Evolutionary conservation across 2,329 filamentous ascomycete genomes (phyloP).

Genomic region (Alternaria viburni): DNA sequence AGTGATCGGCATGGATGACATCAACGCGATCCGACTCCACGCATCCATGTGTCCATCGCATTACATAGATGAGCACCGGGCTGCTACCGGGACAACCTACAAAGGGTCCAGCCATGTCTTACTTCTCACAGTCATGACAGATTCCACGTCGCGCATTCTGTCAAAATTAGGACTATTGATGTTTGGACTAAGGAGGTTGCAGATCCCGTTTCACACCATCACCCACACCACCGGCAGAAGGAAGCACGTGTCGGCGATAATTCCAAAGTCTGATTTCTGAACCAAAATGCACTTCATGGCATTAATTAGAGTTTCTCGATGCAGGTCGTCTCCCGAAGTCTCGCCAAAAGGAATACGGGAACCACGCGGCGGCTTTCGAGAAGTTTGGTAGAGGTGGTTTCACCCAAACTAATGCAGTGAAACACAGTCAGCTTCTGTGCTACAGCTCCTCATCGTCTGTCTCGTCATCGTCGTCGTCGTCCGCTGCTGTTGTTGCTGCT

Average conservation of each 20-base stretch:
- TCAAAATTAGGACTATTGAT: neutral
- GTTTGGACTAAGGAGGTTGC: neutral
- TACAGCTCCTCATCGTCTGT: constrained; percentile 48
- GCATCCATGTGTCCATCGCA: neutral
- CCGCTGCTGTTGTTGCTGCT: neutral
- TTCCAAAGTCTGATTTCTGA: neutral
- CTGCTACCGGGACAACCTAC: neutral
- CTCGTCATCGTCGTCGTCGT: constrained; percentile 38
- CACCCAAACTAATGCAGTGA: neutral
- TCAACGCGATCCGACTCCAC: neutral
- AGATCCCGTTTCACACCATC: neutral
- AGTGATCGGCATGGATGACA: constrained; percentile 4
- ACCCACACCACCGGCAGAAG: neutral
- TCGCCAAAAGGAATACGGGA: neutral
- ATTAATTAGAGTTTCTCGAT: neutral
- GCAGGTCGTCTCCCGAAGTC: neutral
- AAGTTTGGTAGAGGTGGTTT: neutral
- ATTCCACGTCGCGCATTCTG: neutral
- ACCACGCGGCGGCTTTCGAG: neutral
- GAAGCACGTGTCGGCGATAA: neutral
- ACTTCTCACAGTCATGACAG: neutral
- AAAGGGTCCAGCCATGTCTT: neutral
- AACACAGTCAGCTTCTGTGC: neutral
- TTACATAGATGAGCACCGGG: neutral
- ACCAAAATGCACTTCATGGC: neutral